Percentiles rank a stretch among this genome's conserved stretches.
Conservation (phyloP, 2,329 filamentous ascomycete genomes). For the Aspergillus carbonarius region DNA sequence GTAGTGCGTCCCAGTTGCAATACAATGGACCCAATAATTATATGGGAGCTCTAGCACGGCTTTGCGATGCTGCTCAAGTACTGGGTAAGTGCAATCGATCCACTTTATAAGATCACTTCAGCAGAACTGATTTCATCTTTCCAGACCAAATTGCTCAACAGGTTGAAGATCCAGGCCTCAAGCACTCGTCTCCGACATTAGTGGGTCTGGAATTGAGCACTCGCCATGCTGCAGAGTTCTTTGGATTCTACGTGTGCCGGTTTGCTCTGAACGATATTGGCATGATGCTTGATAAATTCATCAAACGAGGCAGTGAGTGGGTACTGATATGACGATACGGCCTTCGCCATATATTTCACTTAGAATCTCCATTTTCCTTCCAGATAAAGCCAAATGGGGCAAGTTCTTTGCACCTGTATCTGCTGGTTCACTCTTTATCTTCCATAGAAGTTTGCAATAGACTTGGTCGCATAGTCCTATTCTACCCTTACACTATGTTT, state of each 20-base stretch:
- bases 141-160: constrained; percentile 92
- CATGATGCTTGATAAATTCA: constrained; percentile 88
- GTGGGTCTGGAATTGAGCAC: constrained; percentile 93
- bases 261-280: constrained; percentile 87
- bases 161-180: constrained; percentile 90
- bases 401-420: too few relatives aligned
- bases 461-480: too few relatives aligned
- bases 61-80: constrained; percentile 91
- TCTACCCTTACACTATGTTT: too few relatives aligned
- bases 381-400: too few relatives aligned
- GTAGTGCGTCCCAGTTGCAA: constrained; percentile 65
- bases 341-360: background rate
- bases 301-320: constrained; percentile 97
- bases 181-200: constrained; percentile 88
- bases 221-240: constrained; percentile 93
- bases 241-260: constrained; percentile 92
- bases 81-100: constrained; percentile 62
- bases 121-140: background rate
- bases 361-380: background rate
- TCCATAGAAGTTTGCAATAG: too few relatives aligned
- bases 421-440: too few relatives aligned
- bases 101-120: background rate
- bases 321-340: constrained; percentile 56
- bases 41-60: constrained; percentile 81
- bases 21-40: constrained; percentile 88